A percentile compares a stretch with the other conserved stretches of the same genome.
Evolutionary conservation across 2,329 filamentous ascomycete species (phyloP).

Genomic region (Xenoacremonium recifei): DNA sequence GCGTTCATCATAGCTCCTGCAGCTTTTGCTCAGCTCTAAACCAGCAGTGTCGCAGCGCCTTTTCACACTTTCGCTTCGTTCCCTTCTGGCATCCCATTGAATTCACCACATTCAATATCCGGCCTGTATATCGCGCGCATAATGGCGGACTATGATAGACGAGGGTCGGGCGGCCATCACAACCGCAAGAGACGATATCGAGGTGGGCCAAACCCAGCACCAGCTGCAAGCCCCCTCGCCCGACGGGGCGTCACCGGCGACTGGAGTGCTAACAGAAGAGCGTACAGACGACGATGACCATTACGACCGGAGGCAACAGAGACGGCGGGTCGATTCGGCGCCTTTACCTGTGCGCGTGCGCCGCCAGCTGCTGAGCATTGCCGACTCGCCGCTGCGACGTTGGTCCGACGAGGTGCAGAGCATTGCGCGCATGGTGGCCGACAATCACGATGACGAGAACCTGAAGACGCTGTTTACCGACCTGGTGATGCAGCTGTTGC

Average conservation of each 20-base stretch:
- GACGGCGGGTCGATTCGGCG: conserved; percentile 69
- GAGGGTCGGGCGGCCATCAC: conserved; percentile 53
- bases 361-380: conserved; percentile 75
- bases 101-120: no score
- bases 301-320: conserved; percentile 69
- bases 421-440: conserved; percentile 73
- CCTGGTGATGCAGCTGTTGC: conserved; percentile 70
- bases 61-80: no score
- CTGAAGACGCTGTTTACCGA: conserved; percentile 71
- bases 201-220: conserved; percentile 50
- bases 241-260: no score
- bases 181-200: conserved; percentile 76
- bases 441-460: conserved; percentile 84
- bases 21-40: conserved; percentile 22
- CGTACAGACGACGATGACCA: conserved; percentile 69
- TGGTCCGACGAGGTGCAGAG: conserved; percentile 75
- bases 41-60: conserved; percentile 21
- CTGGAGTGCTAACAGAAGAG: conserved; percentile 16
- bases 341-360: conserved; percentile 70
- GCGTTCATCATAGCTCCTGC: conserved; percentile 12
- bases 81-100: no score
- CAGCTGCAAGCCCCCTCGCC: conserved; percentile 6
- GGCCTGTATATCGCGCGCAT: conserved; percentile 15
- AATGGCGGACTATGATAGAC: conserved; percentile 58
- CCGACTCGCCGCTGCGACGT: conserved; percentile 75